phyloP scores from a whole-genome alignment of 768 basidiomycete species.

The Suillus ampliporus region DNA sequence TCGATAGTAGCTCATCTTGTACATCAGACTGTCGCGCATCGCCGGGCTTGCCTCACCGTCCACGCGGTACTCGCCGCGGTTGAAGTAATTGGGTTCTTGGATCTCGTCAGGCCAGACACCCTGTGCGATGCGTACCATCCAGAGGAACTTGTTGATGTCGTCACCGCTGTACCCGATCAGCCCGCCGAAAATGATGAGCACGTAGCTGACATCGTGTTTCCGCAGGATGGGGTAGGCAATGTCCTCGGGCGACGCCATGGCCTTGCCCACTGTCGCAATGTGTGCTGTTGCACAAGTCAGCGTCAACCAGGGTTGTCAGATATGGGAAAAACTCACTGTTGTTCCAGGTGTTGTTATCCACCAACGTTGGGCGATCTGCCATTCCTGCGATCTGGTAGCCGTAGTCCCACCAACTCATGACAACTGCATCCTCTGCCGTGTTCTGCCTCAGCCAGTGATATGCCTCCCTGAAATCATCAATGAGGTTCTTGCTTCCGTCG shows the following conservation, averaged over 20 bases:
- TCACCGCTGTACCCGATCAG: constrained; percentile 97
- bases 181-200: constrained; percentile 97
- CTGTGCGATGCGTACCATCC: constrained; percentile 96
- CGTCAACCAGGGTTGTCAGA: constrained; percentile 1
- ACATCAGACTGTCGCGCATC: constrained; percentile 98
- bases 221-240: constrained; percentile 96
- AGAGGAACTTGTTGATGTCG: constrained; percentile 99
- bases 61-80: constrained; percentile 90
- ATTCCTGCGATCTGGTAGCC: constrained; percentile 99
- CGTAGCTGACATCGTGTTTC: constrained; percentile 97
- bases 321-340: constrained; percentile 72
- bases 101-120: constrained; percentile 99
- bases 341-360: constrained; percentile 99
- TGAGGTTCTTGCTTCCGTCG: constrained; percentile 92
- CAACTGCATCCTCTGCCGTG: constrained; percentile 88
- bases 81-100: constrained; percentile 95
- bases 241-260: constrained; percentile 94
- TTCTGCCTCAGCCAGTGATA: constrained; percentile 99
- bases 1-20: constrained; percentile 99
- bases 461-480: constrained; percentile 99
- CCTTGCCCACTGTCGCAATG: constrained; percentile 98
- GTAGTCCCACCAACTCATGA: constrained; percentile 99
- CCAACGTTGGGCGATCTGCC: constrained; percentile 94
- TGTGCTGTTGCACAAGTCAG: constrained; percentile 61
- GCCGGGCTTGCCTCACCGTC: constrained; percentile 83